These are phyloP conservation scores for Carex scoparia DNA, from an alignment of 176 grass and related monocot species.

Conservation along the genomic window DNA sequence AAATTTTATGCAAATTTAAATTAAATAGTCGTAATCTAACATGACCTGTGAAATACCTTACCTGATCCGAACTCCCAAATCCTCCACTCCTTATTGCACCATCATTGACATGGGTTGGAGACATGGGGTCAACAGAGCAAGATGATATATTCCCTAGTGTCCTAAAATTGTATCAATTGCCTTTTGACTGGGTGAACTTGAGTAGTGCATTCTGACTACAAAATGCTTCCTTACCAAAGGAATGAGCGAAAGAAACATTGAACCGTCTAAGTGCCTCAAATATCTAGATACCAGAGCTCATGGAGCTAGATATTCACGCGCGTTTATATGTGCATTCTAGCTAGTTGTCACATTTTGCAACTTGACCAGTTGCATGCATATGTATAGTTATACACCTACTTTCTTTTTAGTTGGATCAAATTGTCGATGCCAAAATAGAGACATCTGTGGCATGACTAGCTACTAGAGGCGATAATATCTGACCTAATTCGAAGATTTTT, in stretches of 20 bases:
- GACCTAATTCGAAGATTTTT: no score
- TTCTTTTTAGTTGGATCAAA: not conserved
- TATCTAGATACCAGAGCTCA: not conserved
- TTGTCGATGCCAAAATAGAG: not conserved
- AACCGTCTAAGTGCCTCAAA: not conserved
- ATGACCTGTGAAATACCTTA: no score
- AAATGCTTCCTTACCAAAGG: not conserved
- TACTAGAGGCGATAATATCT: no score
- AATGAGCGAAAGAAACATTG: not conserved
- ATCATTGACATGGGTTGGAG: no score
- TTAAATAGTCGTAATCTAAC: no score
- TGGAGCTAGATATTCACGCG: not conserved
- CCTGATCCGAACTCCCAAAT: no score
- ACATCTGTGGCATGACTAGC: not conserved
- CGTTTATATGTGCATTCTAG: not conserved
- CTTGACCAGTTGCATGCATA: not conserved
- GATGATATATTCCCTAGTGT: not conserved
- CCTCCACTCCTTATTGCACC: no score
- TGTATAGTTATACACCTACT: not conserved
- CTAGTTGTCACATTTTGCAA: constrained; percentile 12
- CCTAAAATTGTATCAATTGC: not conserved
- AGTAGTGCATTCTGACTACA: not conserved
- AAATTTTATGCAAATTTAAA: no score
- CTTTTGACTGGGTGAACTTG: constrained; percentile 8
- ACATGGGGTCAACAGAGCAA: not conserved